These are phyloP conservation scores for Melanomma pulvis-pyrius DNA, from an alignment of 495 filamentous ascomycete species.

Conservation along the genomic window DNA sequence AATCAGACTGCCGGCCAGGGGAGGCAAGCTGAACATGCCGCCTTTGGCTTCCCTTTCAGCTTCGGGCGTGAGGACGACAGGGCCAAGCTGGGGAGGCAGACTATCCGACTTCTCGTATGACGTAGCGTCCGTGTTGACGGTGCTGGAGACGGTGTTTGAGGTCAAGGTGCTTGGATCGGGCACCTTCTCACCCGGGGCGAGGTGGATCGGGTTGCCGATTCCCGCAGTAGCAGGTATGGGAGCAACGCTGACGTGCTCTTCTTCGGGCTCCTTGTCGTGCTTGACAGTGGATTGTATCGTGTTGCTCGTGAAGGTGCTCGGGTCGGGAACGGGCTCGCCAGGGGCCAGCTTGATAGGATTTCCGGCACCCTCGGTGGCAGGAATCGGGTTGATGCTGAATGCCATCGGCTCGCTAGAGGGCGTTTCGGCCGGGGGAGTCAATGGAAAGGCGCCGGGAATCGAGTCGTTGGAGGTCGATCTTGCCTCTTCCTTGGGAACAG, in stretches of 20 bases:
- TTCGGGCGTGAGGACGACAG: slow-evolving; percentile 51
- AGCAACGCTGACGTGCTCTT: slow-evolving; percentile 47
- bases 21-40: slow-evolving; percentile 62
- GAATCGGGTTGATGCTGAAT: slow-evolving; percentile 40
- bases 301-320: slow-evolving; percentile 58
- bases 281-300: slow-evolving; percentile 64
- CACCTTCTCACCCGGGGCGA: slow-evolving; percentile 79
- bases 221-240: slow-evolving; percentile 38
- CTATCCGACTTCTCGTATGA: slow-evolving; percentile 75
- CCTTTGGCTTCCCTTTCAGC: slow-evolving; percentile 52
- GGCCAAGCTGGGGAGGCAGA: slow-evolving; percentile 48
- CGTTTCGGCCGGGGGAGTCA: slow-evolving; percentile 70
- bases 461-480: slow-evolving; percentile 36
- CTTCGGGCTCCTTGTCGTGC: slow-evolving; percentile 56
- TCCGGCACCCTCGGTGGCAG: slow-evolving; percentile 51
- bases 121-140: slow-evolving; percentile 75
- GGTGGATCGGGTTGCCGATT: slow-evolving; percentile 76
- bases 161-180: slow-evolving; percentile 64
- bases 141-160: slow-evolving; percentile 56
- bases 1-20: slow-evolving; percentile 67
- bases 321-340: slow-evolving; percentile 75
- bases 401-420: slow-evolving; percentile 57
- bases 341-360: slow-evolving; percentile 80
- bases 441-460: slow-evolving; percentile 77
- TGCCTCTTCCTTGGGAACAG: slow-evolving; percentile 63